These are phyloP conservation scores for Arthrinium phaeospermum DNA, from an alignment of 2,329 filamentous ascomycete genomes.

Conservation along the genomic window DNA sequence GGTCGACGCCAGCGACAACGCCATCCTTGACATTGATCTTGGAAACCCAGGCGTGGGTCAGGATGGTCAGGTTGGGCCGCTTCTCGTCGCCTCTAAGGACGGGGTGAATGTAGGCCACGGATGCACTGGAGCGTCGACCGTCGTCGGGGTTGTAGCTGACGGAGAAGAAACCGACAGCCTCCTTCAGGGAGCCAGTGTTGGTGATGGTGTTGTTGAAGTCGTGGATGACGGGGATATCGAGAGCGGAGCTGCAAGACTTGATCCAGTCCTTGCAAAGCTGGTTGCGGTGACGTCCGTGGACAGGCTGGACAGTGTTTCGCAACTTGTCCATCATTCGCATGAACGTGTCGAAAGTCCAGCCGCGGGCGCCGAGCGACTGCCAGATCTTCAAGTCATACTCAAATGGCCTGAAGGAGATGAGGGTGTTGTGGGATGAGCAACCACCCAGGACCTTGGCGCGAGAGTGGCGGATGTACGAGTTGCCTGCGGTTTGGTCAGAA, in stretches of 20 bases:
- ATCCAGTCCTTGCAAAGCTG: constrained; percentile 94
- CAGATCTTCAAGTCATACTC: constrained; percentile 87
- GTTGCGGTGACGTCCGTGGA: constrained; percentile 84
- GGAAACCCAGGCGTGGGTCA: constrained; percentile 88
- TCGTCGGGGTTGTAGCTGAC: constrained; percentile 91
- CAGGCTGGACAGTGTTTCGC: constrained; percentile 88
- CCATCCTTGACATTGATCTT: constrained; percentile 75
- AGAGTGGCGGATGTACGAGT: constrained; percentile 90
- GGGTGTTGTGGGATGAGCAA: constrained; percentile 91
- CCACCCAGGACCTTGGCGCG: constrained; percentile 91
- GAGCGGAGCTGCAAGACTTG: constrained; percentile 75
- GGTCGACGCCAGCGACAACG: constrained; percentile 73
- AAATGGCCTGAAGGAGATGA: constrained; percentile 92
- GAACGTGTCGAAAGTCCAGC: constrained; percentile 87
- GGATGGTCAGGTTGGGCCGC: constrained; percentile 81
- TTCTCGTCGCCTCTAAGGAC: constrained; percentile 84
- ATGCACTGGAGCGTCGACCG: constrained; percentile 82
- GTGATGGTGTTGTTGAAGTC: constrained; percentile 90
- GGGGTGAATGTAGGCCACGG: constrained; percentile 91
- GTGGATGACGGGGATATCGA: constrained; percentile 79
- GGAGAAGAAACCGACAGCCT: constrained; percentile 88
- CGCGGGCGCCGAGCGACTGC: constrained; percentile 80
- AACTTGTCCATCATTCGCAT: constrained; percentile 82
- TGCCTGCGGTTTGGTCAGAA: constrained; percentile 59
- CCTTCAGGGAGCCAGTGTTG: constrained; percentile 71